phyloP scores from a whole-genome alignment of 352 stramenopile species.

The Phytophthora sansomeana region DNA sequence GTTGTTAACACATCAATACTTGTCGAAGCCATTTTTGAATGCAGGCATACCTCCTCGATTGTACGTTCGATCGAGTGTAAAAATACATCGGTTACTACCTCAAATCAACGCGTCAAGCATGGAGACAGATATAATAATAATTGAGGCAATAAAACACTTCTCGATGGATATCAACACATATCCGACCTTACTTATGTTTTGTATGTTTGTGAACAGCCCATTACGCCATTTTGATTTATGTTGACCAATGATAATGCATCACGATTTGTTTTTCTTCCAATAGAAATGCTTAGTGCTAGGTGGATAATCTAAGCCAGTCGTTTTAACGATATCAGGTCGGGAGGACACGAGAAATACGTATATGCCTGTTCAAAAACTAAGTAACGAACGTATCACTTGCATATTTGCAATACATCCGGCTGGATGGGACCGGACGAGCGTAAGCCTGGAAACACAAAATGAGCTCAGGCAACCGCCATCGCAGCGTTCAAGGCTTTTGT shows the following conservation, averaged over 20 bases:
- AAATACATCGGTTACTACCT: no score
- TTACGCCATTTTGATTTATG: no score
- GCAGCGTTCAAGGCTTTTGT: background rate
- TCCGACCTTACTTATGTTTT: background rate
- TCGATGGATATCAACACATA: background rate
- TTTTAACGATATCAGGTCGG: constrained; percentile 1
- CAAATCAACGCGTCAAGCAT: no score
- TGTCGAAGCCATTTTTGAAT: no score
- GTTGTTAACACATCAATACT: no score
- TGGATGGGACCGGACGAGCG: background rate
- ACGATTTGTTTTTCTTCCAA: background rate
- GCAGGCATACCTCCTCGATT: no score
- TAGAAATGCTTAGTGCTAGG: no score
- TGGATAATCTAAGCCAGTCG: background rate
- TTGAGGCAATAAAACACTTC: no score
- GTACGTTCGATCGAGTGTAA: no score
- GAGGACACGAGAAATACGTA: background rate
- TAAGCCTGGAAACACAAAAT: constrained; percentile 2
- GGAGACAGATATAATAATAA: no score
- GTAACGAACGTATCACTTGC: background rate
- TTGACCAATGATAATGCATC: no score
- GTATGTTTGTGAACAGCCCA: background rate
- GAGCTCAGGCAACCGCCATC: background rate
- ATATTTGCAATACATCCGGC: background rate
- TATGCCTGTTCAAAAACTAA: background rate